Conservation (phyloP, 257 asterid species). For the Forsythia suspensa region DNA sequence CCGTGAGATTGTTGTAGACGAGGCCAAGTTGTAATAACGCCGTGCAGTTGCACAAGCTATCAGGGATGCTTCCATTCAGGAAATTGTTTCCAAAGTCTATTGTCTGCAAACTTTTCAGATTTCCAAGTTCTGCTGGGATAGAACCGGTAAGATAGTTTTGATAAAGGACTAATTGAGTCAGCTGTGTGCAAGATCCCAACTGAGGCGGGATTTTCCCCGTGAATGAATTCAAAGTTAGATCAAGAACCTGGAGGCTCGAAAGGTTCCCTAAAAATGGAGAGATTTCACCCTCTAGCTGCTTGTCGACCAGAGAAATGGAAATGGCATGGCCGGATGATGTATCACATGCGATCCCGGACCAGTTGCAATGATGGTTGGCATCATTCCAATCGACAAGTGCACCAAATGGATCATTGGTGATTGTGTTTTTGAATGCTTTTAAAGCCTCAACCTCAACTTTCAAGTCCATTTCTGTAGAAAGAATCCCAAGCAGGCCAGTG, state of each 20-base stretch:
- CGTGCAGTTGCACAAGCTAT: conserved; percentile 59
- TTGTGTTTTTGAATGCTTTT: conserved; percentile 52
- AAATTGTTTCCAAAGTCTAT: conserved; percentile 66
- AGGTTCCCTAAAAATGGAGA: conserved; percentile 69
- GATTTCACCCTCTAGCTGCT: conserved; percentile 48
- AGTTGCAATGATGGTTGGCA: conserved; percentile 61
- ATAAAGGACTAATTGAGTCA: conserved; percentile 41
- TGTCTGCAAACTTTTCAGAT: conserved; percentile 33
- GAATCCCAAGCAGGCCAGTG: conserved; percentile 28
- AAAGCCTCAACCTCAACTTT: conserved; percentile 52
- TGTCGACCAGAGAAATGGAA: conserved; percentile 55
- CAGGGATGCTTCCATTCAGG: conserved; percentile 62
- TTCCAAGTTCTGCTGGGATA: conserved; percentile 66
- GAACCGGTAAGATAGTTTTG: conserved; percentile 56
- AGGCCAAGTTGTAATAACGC: conserved; percentile 45
- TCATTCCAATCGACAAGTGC: conserved; percentile 58
- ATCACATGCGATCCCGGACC: conserved; percentile 71
- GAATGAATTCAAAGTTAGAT: conserved; percentile 66
- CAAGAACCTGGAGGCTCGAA: conserved; percentile 73
- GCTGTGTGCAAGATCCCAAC: conserved; percentile 44
- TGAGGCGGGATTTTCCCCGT: conserved; percentile 62
- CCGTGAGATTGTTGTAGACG: conserved; percentile 61
- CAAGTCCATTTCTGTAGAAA: conserved; percentile 22
- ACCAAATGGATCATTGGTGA: conserved; percentile 49
- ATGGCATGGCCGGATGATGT: conserved; percentile 33